A percentile compares a stretch with the other conserved stretches of the same genome.
Evolutionary conservation across 2,329 filamentous ascomycete species (phyloP).

Genomic region (Fusarium continuum): DNA sequence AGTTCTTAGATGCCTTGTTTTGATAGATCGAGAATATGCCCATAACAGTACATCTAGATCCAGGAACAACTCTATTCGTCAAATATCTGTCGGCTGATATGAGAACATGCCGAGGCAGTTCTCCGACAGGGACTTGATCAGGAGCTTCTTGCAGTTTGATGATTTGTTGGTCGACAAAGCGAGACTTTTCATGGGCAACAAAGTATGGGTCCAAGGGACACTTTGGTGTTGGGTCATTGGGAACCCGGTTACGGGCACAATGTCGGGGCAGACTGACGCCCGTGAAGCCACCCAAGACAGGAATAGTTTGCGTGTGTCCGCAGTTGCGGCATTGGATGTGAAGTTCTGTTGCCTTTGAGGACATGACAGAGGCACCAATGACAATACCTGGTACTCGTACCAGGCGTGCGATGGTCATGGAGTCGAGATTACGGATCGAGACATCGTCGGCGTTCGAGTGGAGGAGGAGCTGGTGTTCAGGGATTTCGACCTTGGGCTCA

Average conservation of each 20-base stretch:
- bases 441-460: slow-evolving; percentile 92
- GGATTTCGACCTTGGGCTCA: slow-evolving; percentile 72
- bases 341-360: slow-evolving; percentile 90
- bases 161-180: slow-evolving; percentile 97
- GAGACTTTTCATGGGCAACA: slow-evolving; percentile 91
- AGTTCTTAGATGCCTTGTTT: slow-evolving; percentile 84
- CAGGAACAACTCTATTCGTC: slow-evolving; percentile 94
- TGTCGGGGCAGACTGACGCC: slow-evolving; percentile 84
- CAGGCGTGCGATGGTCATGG: slow-evolving; percentile 90
- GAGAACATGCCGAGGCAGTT: slow-evolving; percentile 91
- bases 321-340: slow-evolving; percentile 91
- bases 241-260: slow-evolving; percentile 71
- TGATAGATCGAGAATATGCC: slow-evolving; percentile 99
- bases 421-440: slow-evolving; percentile 93
- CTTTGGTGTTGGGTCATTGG: slow-evolving; percentile 73
- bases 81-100: slow-evolving; percentile 97
- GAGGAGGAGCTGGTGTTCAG: slow-evolving; percentile 92
- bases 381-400: slow-evolving; percentile 97
- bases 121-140: slow-evolving; percentile 96
- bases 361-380: slow-evolving; percentile 95
- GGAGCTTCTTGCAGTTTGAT: slow-evolving; percentile 98
- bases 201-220: slow-evolving; percentile 97
- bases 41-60: slow-evolving; percentile 93
- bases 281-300: slow-evolving; percentile 85
- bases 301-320: slow-evolving; percentile 73